Conservation (phyloP, 2,329 filamentous ascomycete genomes). For the Cordyceps cicadae region DNA sequence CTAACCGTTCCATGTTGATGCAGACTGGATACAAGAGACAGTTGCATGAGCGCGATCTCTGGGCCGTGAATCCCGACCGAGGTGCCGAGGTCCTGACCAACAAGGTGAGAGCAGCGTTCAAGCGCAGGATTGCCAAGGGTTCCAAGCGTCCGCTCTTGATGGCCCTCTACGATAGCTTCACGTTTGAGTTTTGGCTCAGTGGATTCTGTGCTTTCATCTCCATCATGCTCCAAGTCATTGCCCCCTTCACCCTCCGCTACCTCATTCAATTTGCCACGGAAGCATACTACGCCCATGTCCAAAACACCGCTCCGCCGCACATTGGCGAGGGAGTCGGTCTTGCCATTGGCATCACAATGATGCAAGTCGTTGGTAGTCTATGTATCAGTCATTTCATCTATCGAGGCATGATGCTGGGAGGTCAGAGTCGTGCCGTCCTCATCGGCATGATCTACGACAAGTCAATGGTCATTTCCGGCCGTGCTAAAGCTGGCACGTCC, state of each 20-base stretch:
- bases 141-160: constrained; percentile 66
- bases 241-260: constrained; percentile 77
- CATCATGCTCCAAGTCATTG: constrained; percentile 69
- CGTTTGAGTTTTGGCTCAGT: constrained; percentile 74
- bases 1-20: background rate
- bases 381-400: constrained; percentile 89
- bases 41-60: constrained; percentile 78
- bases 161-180: constrained; percentile 81
- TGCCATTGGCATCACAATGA: constrained; percentile 72
- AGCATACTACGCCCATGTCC: constrained; percentile 59
- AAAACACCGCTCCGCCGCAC: constrained; percentile 47
- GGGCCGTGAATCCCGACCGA: constrained; percentile 76
- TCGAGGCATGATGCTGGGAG: constrained; percentile 83
- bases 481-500: constrained; percentile 74
- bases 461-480: constrained; percentile 77
- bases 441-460: constrained; percentile 90
- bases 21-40: constrained; percentile 77
- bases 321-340: constrained; percentile 73
- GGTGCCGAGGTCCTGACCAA: constrained; percentile 60
- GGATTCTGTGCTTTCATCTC: constrained; percentile 67
- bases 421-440: constrained; percentile 69
- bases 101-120: constrained; percentile 60
- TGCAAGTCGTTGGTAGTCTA: constrained; percentile 78
- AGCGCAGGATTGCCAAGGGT: constrained; percentile 56
- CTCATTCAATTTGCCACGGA: constrained; percentile 78